These are phyloP conservation scores for Cudoniella acicularis DNA, from an alignment of 495 filamentous ascomycete genomes.

Conservation along the genomic window DNA sequence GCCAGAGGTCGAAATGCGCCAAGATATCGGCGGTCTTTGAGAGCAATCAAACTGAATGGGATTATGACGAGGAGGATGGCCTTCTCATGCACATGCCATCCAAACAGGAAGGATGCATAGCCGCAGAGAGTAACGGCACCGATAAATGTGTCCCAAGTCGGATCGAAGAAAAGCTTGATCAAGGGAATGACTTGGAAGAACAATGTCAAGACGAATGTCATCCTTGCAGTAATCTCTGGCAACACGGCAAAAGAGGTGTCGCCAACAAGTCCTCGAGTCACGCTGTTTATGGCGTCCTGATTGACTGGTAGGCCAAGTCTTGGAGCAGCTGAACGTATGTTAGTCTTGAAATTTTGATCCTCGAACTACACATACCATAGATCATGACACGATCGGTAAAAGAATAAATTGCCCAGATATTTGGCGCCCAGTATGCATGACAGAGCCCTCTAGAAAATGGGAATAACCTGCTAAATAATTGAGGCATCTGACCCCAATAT, in stretches of 20 bases:
- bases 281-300: constrained; percentile 71
- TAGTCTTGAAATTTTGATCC: background rate
- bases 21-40: constrained; percentile 87
- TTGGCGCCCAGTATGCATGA: constrained; percentile 98
- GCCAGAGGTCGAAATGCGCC: constrained; percentile 89
- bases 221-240: constrained; percentile 74
- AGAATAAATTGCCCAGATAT: constrained; percentile 96
- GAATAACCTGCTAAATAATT: constrained; percentile 80
- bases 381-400: constrained; percentile 83
- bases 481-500: constrained; percentile 80
- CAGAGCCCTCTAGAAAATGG: constrained; percentile 91
- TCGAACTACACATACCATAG: constrained; percentile 50
- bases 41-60: constrained; percentile 89
- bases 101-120: constrained; percentile 94
- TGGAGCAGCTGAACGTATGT: constrained; percentile 61
- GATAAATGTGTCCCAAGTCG: constrained; percentile 83
- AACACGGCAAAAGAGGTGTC: constrained; percentile 93
- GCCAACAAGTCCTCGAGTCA: constrained; percentile 90
- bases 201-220: constrained; percentile 80
- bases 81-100: constrained; percentile 99
- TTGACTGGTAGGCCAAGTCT: constrained; percentile 70
- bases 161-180: constrained; percentile 73
- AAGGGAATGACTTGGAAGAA: constrained; percentile 78
- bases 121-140: constrained; percentile 91
- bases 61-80: constrained; percentile 92